Conservation (phyloP, 352 stramenopile species). For the Phytophthora sp. region DNA sequence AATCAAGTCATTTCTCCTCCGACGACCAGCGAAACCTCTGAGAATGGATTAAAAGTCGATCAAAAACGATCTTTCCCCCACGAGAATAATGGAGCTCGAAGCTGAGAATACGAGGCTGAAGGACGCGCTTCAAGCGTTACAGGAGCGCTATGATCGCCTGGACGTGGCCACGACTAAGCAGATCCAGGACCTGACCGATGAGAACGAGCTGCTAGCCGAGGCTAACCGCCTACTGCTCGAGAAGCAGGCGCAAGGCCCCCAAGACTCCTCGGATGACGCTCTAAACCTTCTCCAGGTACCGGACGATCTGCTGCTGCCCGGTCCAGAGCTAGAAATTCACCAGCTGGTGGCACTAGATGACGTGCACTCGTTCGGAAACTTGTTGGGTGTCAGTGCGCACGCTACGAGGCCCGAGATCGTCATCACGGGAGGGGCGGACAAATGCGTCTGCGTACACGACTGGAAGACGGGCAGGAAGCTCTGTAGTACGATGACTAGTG, state of each 20-base stretch:
- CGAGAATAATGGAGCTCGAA: slow-evolving; percentile 34
- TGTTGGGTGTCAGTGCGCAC: slow-evolving; percentile 67
- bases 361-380: slow-evolving; percentile 69
- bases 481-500: slow-evolving; percentile 37
- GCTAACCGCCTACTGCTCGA: slow-evolving; percentile 73
- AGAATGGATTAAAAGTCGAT: slow-evolving; percentile 3
- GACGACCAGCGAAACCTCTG: slow-evolving; percentile 18
- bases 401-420: slow-evolving; percentile 45
- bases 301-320: slow-evolving; percentile 73
- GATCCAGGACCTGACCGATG: slow-evolving; percentile 69
- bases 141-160: slow-evolving; percentile 60
- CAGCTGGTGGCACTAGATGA: slow-evolving; percentile 47
- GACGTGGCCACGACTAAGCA: slow-evolving; percentile 34
- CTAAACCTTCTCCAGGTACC: slow-evolving; percentile 52
- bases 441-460: slow-evolving; percentile 72
- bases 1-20: slow-evolving; percentile 1
- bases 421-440: slow-evolving; percentile 77
- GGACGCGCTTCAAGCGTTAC: slow-evolving; percentile 49
- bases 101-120: slow-evolving; percentile 57
- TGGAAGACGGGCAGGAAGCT: slow-evolving; percentile 61
- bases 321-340: slow-evolving; percentile 36
- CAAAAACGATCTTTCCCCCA: slow-evolving; percentile 12
- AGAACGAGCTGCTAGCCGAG: slow-evolving; percentile 79
- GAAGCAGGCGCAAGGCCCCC: slow-evolving; percentile 34
- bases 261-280: background rate